These are phyloP conservation scores for Buxus sempervirens DNA, from an alignment of 164 flowering plant species.

Conservation along the genomic window DNA sequence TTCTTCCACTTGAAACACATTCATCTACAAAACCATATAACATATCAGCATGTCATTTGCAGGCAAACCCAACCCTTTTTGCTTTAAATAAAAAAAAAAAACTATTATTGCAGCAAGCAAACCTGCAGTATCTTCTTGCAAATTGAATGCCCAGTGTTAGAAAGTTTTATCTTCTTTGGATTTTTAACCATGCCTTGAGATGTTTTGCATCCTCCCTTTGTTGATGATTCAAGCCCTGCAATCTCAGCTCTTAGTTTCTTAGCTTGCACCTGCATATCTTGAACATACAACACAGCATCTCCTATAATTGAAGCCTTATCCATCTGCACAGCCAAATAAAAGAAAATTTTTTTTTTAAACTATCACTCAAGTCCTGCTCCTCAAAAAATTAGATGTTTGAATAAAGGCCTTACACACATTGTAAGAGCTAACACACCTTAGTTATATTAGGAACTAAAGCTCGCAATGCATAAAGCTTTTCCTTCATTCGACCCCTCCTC, in stretches of 20 bases:
- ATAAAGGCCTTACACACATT: background rate
- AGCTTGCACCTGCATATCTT: slow-evolving; percentile 64
- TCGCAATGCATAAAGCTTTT: slow-evolving; percentile 75
- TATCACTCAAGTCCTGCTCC: background rate
- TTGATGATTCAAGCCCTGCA: slow-evolving; percentile 52
- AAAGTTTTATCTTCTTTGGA: slow-evolving; percentile 15
- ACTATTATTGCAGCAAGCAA: background rate
- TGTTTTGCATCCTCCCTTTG: slow-evolving; percentile 11
- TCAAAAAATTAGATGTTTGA: too few relatives aligned
- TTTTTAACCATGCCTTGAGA: slow-evolving; percentile 17
- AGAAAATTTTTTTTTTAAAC: background rate
- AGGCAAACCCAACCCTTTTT: background rate
- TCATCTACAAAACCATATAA: slow-evolving; percentile 43
- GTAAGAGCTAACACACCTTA: too few relatives aligned
- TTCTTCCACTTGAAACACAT: slow-evolving; percentile 64
- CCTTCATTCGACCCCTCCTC: slow-evolving; percentile 84
- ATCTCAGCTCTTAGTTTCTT: slow-evolving; percentile 65
- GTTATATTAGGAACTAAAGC: slow-evolving; percentile 86
- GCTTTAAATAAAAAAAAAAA: too few relatives aligned
- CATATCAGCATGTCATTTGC: background rate
- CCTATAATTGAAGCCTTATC: slow-evolving; percentile 93
- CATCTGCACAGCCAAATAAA: slow-evolving; percentile 48
- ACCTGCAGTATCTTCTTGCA: slow-evolving; percentile 55
- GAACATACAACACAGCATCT: slow-evolving; percentile 69
- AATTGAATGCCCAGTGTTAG: slow-evolving; percentile 7